A percentile compares a stretch with the other conserved stretches of the same genome.
phyloP scores from a whole-genome alignment of 208 protist genomes.

The Crithidia fasciculata region DNA sequence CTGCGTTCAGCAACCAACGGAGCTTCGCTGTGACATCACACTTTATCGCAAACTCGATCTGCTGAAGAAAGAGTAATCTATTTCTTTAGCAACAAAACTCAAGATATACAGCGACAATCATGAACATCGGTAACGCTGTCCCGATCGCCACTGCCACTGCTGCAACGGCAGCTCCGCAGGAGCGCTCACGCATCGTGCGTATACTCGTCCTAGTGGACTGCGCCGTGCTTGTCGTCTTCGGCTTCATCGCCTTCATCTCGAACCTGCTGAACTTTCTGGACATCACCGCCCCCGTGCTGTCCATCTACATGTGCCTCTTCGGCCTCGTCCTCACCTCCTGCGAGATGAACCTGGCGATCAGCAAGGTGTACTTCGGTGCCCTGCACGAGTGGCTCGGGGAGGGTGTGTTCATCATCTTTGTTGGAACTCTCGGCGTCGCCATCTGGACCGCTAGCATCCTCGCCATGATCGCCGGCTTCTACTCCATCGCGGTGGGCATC shows the following conservation, averaged over 20 bases:
- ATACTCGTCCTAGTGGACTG: conserved; percentile 29
- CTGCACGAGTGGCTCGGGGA: conserved; percentile 40
- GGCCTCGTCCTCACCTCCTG: conserved; percentile 25
- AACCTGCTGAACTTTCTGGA: conserved; percentile 36
- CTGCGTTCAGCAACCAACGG: too few relatives aligned
- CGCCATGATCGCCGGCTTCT: conserved; percentile 36
- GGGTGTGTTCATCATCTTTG: conserved; percentile 48
- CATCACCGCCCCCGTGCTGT: conserved; percentile 28
- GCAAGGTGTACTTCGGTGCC: conserved; percentile 36
- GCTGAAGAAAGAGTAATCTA: too few relatives aligned
- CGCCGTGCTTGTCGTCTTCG: conserved; percentile 29
- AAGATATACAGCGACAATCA: not conserved
- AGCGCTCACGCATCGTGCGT: conserved; percentile 14
- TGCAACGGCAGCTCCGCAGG: conserved; percentile 1
- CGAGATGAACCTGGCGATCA: conserved; percentile 33
- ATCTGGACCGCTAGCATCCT: conserved; percentile 26
- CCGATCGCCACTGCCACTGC: not conserved
- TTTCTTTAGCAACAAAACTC: too few relatives aligned
- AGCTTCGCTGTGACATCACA: too few relatives aligned
- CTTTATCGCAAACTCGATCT: too few relatives aligned
- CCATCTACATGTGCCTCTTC: conserved; percentile 48
- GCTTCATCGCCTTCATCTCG: conserved; percentile 31
- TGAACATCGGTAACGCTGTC: conserved; percentile 14
- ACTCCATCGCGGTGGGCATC: conserved; percentile 31
- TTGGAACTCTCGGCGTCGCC: conserved; percentile 43